Evolutionary conservation across 371 early-diverging fungal species (phyloP), one percentile per base, ranked within the genome.

Genomic region (Gilbertella persicaria): DNA sequence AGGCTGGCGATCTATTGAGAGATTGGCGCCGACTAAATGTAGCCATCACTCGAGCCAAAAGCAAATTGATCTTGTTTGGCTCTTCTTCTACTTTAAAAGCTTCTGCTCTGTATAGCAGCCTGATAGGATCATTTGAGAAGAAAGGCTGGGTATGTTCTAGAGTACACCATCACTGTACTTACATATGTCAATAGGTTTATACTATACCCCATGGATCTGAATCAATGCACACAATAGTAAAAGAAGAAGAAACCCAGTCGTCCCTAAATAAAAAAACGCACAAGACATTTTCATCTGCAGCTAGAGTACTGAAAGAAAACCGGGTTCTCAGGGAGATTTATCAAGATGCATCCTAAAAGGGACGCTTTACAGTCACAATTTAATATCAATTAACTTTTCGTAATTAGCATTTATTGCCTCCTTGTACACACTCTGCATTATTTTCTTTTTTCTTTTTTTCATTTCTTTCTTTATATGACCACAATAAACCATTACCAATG

Each of bases 11-110:
- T 29, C 69, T 99, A 12, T 66, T 99, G 37, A 75, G 83, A 52
- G 96, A 96, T 61, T 95, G 94, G 92, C 82, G 93, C 25, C 86
- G 99, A 20, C 74, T 99, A 56, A 99, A 99, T 66, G 99, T 99
- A 9, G 99, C 98, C 0, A 75, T 99, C 33, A 99, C 99, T 4
- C 76, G 99, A 36, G 97, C 99, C 0, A 91, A 88, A 58, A 65
- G 62, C 30, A 96, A 97, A 60, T 65, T 99, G n/a, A 82, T 97
- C 29, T 67, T 99, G 5, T 73, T 99, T 57, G 99, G 99, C 1
- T 94, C 93, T 1, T 52, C 58, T 6, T 64, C 66, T 3, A 94
- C 94, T 0, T 64, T 94, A 17, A 62, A 67, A 35, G 64, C 73
- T 8, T 76, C 87, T 12, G 66, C 79, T 0, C 63, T 88, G 10